phyloP scores from a whole-genome alignment of 2,329 filamentous ascomycete species.

The Pyrenophora teres region DNA sequence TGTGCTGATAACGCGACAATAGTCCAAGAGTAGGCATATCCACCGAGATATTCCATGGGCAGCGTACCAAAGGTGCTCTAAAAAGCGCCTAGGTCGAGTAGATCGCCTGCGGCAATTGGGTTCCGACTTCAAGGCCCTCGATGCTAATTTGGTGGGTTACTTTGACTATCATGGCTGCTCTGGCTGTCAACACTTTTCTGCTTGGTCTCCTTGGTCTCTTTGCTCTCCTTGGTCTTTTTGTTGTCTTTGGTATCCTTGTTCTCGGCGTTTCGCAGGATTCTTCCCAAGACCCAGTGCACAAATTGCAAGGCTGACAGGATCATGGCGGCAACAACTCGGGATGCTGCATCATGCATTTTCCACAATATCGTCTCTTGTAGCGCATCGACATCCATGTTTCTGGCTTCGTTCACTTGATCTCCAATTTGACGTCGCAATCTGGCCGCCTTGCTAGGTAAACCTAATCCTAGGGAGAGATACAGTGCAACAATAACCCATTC shows the following conservation, averaged over 20 bases:
- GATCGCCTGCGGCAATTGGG: too few species aligned
- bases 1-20: too few species aligned
- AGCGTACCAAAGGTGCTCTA: too few species aligned
- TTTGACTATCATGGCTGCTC: too few species aligned
- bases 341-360: constrained; percentile 38
- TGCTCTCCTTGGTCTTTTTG: too few species aligned
- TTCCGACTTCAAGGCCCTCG: too few species aligned
- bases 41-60: too few species aligned
- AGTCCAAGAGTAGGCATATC: too few species aligned
- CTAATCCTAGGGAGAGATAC: constrained; percentile 39
- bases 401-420: constrained; percentile 32
- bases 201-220: too few species aligned
- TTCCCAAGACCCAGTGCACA: constrained; percentile 42
- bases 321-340: constrained; percentile 34
- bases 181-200: too few species aligned
- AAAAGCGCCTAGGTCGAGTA: too few species aligned
- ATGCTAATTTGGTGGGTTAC: too few species aligned
- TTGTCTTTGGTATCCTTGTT: not conserved
- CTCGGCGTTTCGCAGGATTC: constrained; percentile 31
- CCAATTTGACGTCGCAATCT: constrained; percentile 35
- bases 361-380: constrained; percentile 39
- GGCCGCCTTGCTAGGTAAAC: constrained; percentile 39
- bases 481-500: constrained; percentile 42
- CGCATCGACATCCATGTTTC: constrained; percentile 34
- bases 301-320: constrained; percentile 41